Evolutionary conservation across 352 stramenopile species (phyloP).

Genomic region (Peronospora tabacina): DNA sequence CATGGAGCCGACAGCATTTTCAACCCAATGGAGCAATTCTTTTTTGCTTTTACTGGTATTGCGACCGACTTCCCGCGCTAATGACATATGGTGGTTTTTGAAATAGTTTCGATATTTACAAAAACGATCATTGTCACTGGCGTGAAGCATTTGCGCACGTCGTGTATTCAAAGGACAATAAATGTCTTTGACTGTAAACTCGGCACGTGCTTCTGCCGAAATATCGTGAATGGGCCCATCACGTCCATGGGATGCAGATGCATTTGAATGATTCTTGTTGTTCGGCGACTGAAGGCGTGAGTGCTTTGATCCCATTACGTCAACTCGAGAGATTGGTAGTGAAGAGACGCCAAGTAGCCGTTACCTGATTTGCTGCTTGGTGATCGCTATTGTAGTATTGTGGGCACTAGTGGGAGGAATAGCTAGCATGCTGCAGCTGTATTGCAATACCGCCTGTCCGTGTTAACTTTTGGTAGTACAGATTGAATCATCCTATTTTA

Average conservation of each 20-base stretch:
- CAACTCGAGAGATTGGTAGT: background rate
- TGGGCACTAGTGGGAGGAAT: background rate
- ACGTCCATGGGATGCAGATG: constrained; percentile 2
- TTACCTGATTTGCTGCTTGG: constrained; percentile 11
- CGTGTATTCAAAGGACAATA: constrained; percentile 24
- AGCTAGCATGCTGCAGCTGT: background rate
- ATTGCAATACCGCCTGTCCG: no score
- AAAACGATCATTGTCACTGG: constrained; percentile 25
- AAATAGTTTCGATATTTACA: constrained; percentile 46
- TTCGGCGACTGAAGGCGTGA: constrained; percentile 14
- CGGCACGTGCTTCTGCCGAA: constrained; percentile 20
- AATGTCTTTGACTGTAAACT: constrained; percentile 31
- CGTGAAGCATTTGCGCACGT: constrained; percentile 21
- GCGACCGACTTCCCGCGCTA: constrained; percentile 30
- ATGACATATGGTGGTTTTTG: constrained; percentile 42
- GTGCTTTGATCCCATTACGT: constrained; percentile 28
- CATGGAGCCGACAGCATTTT: constrained; percentile 24
- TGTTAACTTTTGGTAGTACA: no score
- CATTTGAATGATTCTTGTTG: constrained; percentile 1
- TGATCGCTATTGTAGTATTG: constrained; percentile 4
- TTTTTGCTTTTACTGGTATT: constrained; percentile 31
- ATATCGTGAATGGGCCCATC: constrained; percentile 14
- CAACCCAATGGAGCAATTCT: constrained; percentile 29
- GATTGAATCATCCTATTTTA: no score
- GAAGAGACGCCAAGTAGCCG: background rate